A percentile compares a stretch with the other conserved stretches of the same genome.
phyloP scores from a whole-genome alignment of 2,329 filamentous ascomycete species.

The Trichoderma brevicompactum region DNA sequence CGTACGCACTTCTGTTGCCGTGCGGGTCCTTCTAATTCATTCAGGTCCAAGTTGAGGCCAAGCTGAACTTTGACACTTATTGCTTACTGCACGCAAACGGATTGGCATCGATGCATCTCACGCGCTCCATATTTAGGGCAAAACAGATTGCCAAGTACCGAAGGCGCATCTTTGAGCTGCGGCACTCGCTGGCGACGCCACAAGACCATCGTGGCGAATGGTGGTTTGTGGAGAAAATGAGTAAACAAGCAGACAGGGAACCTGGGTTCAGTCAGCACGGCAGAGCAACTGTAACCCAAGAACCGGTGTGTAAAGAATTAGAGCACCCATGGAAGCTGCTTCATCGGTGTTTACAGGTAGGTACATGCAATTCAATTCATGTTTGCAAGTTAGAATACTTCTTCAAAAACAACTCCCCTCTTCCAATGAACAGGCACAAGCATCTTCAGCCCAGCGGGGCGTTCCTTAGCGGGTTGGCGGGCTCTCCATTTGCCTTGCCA shows the following conservation, averaged over 20 bases:
- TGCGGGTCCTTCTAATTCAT: background rate
- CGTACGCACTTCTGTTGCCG: background rate
- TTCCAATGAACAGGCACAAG: too few species aligned
- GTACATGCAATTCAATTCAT: too few species aligned
- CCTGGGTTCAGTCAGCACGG: too few species aligned
- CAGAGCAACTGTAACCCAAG: too few species aligned
- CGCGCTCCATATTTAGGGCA: background rate
- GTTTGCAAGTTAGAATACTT: too few species aligned
- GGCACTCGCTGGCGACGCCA: background rate
- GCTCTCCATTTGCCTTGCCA: background rate
- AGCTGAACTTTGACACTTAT: background rate
- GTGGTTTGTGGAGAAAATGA: background rate
- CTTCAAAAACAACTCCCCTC: too few species aligned
- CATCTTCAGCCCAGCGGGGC: too few species aligned
- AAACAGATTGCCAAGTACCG: background rate
- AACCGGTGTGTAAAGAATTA: too few species aligned
- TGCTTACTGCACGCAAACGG: background rate
- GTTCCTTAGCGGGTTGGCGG: too few species aligned
- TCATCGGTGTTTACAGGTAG: too few species aligned
- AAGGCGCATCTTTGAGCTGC: background rate
- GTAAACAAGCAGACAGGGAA: background rate
- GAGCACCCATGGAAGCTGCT: too few species aligned
- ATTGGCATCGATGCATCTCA: background rate
- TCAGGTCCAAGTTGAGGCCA: background rate
- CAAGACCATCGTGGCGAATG: constrained; percentile 6